Evolutionary conservation across 2,329 filamentous ascomycete species (phyloP).

Genomic region (Colletotrichum tofieldiae): DNA sequence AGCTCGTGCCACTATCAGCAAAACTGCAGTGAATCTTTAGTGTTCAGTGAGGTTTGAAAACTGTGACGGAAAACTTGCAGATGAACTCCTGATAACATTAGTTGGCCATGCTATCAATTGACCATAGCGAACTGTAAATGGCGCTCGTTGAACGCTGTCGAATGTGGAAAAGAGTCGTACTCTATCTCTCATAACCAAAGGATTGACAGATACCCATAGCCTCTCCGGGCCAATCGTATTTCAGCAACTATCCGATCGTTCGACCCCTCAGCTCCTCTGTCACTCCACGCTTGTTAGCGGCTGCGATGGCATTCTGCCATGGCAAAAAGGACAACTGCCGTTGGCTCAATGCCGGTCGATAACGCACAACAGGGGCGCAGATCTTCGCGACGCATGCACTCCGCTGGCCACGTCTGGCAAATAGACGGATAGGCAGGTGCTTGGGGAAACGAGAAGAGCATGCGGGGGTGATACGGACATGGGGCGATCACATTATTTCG

Average conservation of each 20-base stretch:
- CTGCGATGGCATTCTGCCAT: not conserved
- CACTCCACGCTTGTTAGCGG: not conserved
- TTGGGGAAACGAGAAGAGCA: not conserved
- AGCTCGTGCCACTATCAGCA: not conserved
- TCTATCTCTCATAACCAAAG: not conserved
- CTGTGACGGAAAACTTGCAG: too few relatives aligned
- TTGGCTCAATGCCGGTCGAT: conserved; percentile 26
- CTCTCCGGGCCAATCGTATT: not conserved
- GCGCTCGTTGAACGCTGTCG: not conserved
- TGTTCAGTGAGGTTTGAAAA: not conserved
- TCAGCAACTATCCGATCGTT: not conserved
- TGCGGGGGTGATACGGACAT: conserved; percentile 35
- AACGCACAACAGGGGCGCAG: conserved; percentile 29
- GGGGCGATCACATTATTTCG: conserved; percentile 25
- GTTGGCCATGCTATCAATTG: not conserved
- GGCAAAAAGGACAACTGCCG: conserved; percentile 31
- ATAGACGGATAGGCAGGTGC: not conserved
- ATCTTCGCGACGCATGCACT: conserved; percentile 36
- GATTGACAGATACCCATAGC: not conserved
- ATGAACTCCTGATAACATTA: not conserved
- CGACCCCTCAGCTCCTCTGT: conserved; percentile 11
- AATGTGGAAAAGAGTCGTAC: not conserved
- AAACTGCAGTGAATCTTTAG: not conserved
- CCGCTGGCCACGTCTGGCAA: conserved; percentile 34
- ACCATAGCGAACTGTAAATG: not conserved